These are phyloP conservation scores for Xylogone sp. DNA, from an alignment of 2,329 filamentous ascomycete species.

Conservation along the genomic window DNA sequence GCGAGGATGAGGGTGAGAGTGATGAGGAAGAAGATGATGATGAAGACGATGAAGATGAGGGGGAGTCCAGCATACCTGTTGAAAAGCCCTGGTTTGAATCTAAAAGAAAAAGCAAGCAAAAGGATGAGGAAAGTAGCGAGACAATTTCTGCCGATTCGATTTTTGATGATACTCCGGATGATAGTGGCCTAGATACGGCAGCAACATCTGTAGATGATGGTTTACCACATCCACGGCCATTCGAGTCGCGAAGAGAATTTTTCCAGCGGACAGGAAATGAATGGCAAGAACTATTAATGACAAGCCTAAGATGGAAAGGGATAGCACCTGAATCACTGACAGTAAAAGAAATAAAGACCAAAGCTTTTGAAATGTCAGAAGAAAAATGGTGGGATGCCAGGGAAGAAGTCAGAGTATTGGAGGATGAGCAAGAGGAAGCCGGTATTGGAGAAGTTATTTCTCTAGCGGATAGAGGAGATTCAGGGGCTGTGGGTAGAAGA, in stretches of 20 bases:
- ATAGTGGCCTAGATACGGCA: constrained; percentile 10
- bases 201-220: constrained; percentile 21
- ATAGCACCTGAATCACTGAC: constrained; percentile 63
- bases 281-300: constrained; percentile 87
- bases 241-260: constrained; percentile 89
- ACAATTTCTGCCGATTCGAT: constrained; percentile 42
- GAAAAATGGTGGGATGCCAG: constrained; percentile 99
- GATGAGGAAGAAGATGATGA: constrained; percentile 46
- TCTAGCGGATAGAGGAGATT: constrained; percentile 67
- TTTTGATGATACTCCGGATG: constrained; percentile 48
- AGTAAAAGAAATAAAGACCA: constrained; percentile 89
- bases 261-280: constrained; percentile 81
- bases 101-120: background rate
- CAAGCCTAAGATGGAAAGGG: constrained; percentile 65
- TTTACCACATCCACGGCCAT: constrained; percentile 41
- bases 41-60: constrained; percentile 45
- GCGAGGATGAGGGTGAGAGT: constrained; percentile 51
- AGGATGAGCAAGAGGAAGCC: constrained; percentile 88
- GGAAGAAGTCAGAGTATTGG: constrained; percentile 85
- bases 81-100: constrained; percentile 15
- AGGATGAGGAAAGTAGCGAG: constrained; percentile 36
- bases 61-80: constrained; percentile 33
- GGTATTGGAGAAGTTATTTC: constrained; percentile 91
- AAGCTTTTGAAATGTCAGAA: constrained; percentile 86
- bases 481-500: constrained; percentile 22